Base-by-base conservation (phyloP, 495 filamentous ascomycete species). In the Penicillium salamii region DNA sequence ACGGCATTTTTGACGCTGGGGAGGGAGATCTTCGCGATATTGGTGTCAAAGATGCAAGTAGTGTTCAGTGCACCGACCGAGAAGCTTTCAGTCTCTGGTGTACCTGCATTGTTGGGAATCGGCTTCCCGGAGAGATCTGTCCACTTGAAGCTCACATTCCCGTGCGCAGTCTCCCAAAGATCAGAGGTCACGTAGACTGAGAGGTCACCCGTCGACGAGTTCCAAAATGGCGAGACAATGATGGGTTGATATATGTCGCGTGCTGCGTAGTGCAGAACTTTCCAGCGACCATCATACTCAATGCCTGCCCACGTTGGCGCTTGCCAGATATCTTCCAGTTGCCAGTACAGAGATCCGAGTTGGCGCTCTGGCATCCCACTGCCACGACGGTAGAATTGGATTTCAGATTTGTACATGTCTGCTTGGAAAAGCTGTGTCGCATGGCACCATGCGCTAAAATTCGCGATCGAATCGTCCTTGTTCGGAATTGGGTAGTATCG, bases 401-500 rank as follows among this genome's bases (percentile, higher is more conserved):
- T 86, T 59, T 87, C 69, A 53, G 67, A 75, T 36, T 75, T 79
- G 65, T 86, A 86, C 57, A 80, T 76, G 52, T 86, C 83, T 1
- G 83, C 82, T 53, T 87, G 84, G 68, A 86, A 87, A 15, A 86
- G 66, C 54, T 87, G 83, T 1, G 84, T 87, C 3, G 81, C 71
- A 43, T 81, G 78, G 48, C 79, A 83, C 85, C 85, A 89, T 13
- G 84, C 80, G 18, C 78, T 81, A 64, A 89, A 88, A 53, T 88
- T 86, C 14, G 78, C 81, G 1, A 81, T 40, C 0, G 75, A 48
- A 50, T 88, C 76, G 0, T 67, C 53, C 47, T 83, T 81, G 48
- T 76, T 63, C 1, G 85, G 84, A n/a, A 72, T 61, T 1, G 84
- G 84, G 52, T 86, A 86, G 68, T 81, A 86, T 37, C 61, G 56